Evolutionary conservation across 305 asterid genomes (phyloP).

Genomic region (Nicotiana rustica): DNA sequence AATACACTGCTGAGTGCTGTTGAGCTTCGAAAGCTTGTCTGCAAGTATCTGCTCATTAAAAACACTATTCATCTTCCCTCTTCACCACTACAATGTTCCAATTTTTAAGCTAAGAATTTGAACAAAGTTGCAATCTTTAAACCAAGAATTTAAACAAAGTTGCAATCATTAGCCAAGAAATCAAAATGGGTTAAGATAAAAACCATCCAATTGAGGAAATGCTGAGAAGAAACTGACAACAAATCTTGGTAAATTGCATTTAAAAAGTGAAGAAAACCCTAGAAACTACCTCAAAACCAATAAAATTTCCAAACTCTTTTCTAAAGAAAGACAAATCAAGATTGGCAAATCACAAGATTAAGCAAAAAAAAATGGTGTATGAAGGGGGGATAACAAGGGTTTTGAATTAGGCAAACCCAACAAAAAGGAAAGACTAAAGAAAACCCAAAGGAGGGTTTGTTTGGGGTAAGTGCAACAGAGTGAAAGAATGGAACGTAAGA

Average conservation of each 20-base stretch:
- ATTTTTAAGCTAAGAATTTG: background rate
- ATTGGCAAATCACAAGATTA: constrained; percentile 27
- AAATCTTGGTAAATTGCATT: constrained; percentile 47
- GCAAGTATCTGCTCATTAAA: constrained; percentile 78
- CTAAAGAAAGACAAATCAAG: constrained; percentile 38
- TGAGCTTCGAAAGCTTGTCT: constrained; percentile 93
- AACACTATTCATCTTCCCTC: constrained; percentile 70
- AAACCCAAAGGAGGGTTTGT: background rate
- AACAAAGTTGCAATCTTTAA: constrained; percentile 24
- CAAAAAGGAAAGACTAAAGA: background rate
- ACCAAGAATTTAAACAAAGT: constrained; percentile 30
- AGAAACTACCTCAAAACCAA: constrained; percentile 31
- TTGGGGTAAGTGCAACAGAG: constrained; percentile 4
- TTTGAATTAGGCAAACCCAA: constrained; percentile 26
- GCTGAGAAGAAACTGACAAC: constrained; percentile 34
- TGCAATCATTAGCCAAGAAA: constrained; percentile 37
- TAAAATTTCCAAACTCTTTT: constrained; percentile 1
- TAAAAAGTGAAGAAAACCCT: constrained; percentile 31
- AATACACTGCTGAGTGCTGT: constrained; percentile 89
- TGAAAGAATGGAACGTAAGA: constrained; percentile 27
- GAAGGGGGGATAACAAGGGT: constrained; percentile 19
- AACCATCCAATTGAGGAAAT: constrained; percentile 50
- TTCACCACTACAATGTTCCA: constrained; percentile 30
- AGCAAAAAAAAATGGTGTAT: constrained; percentile 26
- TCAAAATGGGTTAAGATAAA: constrained; percentile 45